Evolutionary conservation across 1,284 basidiomycete genomes (phyloP).

Genomic region (Ustilago tritici): DNA sequence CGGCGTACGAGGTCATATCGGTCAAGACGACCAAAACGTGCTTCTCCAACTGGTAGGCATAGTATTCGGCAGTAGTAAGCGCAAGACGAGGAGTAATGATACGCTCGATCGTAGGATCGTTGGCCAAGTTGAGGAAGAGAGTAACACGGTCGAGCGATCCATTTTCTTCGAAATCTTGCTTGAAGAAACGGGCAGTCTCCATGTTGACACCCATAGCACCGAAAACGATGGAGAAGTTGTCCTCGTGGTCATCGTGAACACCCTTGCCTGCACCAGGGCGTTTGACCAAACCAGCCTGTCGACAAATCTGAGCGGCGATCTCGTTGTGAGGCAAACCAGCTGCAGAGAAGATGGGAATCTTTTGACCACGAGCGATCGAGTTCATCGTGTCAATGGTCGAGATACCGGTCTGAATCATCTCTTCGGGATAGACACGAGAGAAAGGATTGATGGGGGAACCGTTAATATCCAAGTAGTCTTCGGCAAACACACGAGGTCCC

Average conservation of each 20-base stretch:
- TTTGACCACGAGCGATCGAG: constrained; percentile 99
- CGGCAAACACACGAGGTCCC: constrained; percentile 98
- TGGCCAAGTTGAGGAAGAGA: constrained; percentile 97
- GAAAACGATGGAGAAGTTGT: constrained; percentile 99
- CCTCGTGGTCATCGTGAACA: constrained; percentile 98
- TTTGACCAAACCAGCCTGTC: constrained; percentile 96
- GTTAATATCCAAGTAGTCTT: constrained; percentile 99
- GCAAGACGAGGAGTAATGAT: constrained; percentile 99
- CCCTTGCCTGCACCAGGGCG: constrained; percentile 74
- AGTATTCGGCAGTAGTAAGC: constrained; percentile 98
- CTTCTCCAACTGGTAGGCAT: constrained; percentile 99
- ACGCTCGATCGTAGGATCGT: constrained; percentile 99
- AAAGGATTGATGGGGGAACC: constrained; percentile 99
- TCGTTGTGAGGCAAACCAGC: constrained; percentile 99
- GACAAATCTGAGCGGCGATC: constrained; percentile 99
- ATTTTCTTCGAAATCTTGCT: constrained; percentile 99
- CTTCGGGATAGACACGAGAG: constrained; percentile 99
- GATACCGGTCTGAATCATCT: constrained; percentile 99
- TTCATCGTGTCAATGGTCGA: constrained; percentile 81
- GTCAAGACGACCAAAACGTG: constrained; percentile 99
- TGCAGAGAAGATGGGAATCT: constrained; percentile 99
- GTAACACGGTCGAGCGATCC: constrained; percentile 97
- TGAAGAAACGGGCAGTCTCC: constrained; percentile 99
- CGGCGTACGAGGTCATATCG: constrained; percentile 98
- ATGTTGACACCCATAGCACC: constrained; percentile 99